These are phyloP conservation scores for Scheffersomyces parashehatae DNA, from an alignment of 1,139 yeast species.

Conservation along the genomic window DNA sequence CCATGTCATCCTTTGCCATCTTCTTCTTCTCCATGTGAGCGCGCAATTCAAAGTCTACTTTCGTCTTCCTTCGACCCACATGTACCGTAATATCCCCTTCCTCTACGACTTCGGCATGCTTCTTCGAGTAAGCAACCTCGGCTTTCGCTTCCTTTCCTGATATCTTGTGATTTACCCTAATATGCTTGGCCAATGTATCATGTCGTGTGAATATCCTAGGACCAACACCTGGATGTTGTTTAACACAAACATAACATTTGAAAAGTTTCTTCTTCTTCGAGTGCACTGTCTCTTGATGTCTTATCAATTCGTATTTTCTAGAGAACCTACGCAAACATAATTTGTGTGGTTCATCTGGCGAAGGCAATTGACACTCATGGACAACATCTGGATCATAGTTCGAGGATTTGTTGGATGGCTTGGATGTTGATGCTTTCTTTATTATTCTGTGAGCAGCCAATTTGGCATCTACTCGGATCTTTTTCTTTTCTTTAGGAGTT, in stretches of 20 bases:
- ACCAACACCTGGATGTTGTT: constrained; percentile 50
- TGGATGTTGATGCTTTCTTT: constrained; percentile 23
- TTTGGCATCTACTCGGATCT: constrained; percentile 28
- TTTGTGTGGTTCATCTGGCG: constrained; percentile 50
- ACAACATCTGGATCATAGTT: constrained; percentile 53
- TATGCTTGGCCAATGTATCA: constrained; percentile 93
- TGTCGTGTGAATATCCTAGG: constrained; percentile 85
- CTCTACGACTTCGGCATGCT: constrained; percentile 47
- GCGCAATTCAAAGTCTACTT: constrained; percentile 48
- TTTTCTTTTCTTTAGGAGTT: constrained; percentile 23
- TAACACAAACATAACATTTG: constrained; percentile 83
- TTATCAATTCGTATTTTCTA: constrained; percentile 87
- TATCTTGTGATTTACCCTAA: constrained; percentile 81
- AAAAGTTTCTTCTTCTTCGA: constrained; percentile 83
- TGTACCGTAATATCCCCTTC: constrained; percentile 49
- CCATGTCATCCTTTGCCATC: constrained; percentile 22
- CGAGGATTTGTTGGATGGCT: constrained; percentile 37
- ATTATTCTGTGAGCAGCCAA: constrained; percentile 30
- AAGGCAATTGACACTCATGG: constrained; percentile 50
- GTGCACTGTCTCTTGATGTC: constrained; percentile 96
- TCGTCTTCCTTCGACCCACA: constrained; percentile 50
- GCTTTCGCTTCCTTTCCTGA: constrained; percentile 66
- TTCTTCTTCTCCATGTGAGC: constrained; percentile 48
- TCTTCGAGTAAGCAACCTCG: constrained; percentile 49
- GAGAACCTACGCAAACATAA: constrained; percentile 84